A percentile compares a stretch with the other conserved stretches of the same genome.
phyloP scores from a whole-genome alignment of 495 filamentous ascomycete species.

The Viridothelium virens region DNA sequence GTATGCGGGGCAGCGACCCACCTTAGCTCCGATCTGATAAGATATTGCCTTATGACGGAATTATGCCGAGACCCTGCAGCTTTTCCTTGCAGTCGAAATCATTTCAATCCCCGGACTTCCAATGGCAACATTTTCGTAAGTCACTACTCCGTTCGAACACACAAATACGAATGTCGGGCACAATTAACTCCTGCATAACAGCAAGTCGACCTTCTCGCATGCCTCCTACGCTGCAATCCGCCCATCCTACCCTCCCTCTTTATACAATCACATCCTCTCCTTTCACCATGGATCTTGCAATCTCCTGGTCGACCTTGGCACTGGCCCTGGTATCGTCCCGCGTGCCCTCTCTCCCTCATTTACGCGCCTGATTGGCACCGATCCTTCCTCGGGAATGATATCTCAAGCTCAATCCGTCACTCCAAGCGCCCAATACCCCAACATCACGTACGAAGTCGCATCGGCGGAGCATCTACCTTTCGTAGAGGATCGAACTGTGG shows the following conservation, averaged over 20 bases:
- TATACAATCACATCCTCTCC: constrained; percentile 47
- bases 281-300: constrained; percentile 42
- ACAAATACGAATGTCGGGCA: neutral
- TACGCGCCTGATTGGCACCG: constrained; percentile 44
- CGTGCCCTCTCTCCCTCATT: constrained; percentile 47
- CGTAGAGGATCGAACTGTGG: constrained; percentile 41
- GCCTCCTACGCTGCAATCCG: constrained; percentile 54
- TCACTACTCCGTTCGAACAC: constrained; percentile 17
- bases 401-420: constrained; percentile 44
- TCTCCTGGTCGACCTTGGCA: constrained; percentile 52
- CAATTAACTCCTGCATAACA: constrained; percentile 20
- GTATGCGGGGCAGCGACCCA: neutral
- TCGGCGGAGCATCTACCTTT: constrained; percentile 47
- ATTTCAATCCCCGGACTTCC: neutral
- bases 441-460: constrained; percentile 42
- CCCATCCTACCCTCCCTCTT: constrained; percentile 49
- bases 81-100: neutral
- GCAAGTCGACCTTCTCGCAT: constrained; percentile 47
- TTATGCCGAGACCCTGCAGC: neutral
- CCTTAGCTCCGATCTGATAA: no score
- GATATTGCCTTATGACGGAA: neutral
- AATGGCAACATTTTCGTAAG: constrained; percentile 46
- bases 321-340: constrained; percentile 52
- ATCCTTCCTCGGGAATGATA: constrained; percentile 54
- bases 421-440: constrained; percentile 32